Percentiles rank a stretch among this genome's conserved stretches.
These are phyloP conservation scores for Flueggea neowawraea DNA, from an alignment of 441 rosid species.

Conservation along the genomic window DNA sequence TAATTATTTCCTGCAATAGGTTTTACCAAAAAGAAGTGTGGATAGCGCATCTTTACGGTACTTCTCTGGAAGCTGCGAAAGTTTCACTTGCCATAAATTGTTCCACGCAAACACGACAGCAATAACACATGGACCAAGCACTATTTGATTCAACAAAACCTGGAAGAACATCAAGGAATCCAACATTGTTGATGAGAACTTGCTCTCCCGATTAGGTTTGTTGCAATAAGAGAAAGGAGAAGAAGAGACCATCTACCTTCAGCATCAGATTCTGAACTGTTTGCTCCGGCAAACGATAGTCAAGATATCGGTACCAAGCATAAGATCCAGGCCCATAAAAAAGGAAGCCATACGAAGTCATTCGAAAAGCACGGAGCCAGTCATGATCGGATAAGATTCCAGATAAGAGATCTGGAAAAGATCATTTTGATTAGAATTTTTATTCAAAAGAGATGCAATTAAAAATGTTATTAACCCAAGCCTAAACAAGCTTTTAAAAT, in stretches of 20 bases:
- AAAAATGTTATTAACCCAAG: too few species aligned
- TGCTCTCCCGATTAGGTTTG: conserved; percentile 3
- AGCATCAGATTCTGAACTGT: conserved; percentile 55
- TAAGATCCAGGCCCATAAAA: conserved; percentile 90
- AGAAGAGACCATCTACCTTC: conserved; percentile 44
- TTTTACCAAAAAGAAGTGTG: conserved; percentile 63
- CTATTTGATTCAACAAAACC: conserved; percentile 84
- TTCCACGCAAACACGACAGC: conserved; percentile 92
- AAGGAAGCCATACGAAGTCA: conserved; percentile 88
- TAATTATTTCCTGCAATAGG: conserved; percentile 12
- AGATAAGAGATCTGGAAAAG: conserved; percentile 32
- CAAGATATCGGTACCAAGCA: conserved; percentile 81
- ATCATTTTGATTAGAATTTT: conserved; percentile 20
- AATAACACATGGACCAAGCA: conserved; percentile 89
- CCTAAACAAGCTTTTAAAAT: too few species aligned
- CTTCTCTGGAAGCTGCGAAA: conserved; percentile 68
- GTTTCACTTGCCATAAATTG: conserved; percentile 80
- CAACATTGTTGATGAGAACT: background rate
- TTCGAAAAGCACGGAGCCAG: conserved; percentile 80
- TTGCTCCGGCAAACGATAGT: conserved; percentile 60
- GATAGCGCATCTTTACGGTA: conserved; percentile 81
- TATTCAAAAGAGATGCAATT: conserved; percentile 10
- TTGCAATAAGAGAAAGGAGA: background rate
- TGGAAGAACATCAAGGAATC: conserved; percentile 18
- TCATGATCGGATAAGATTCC: conserved; percentile 57